phyloP scores from a whole-genome alignment of 177 flowering plant genomes.

The Telopea speciosissima region DNA sequence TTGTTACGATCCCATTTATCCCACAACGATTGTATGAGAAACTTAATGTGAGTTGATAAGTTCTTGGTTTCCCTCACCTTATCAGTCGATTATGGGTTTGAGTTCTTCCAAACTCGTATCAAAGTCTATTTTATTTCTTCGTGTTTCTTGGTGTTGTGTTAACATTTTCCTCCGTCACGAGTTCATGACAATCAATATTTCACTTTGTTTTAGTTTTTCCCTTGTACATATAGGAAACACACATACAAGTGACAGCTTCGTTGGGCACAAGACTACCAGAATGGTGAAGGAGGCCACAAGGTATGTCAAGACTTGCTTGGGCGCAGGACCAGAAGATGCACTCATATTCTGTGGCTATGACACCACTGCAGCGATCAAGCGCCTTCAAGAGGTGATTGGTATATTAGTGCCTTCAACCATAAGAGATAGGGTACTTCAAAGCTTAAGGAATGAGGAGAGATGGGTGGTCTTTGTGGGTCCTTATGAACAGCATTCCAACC shows the following conservation, averaged over 20 bases:
- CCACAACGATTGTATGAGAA: no score
- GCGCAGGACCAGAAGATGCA: constrained; percentile 46
- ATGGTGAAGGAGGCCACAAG: constrained; percentile 47
- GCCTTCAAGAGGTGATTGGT: constrained; percentile 78
- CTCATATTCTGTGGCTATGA: constrained; percentile 72
- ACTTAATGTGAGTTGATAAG: no score
- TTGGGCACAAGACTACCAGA: constrained; percentile 30
- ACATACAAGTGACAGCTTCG: constrained; percentile 38
- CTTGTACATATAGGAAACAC: constrained; percentile 57
- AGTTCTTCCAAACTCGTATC: no score
- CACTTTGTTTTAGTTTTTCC: no score
- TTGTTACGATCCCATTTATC: no score
- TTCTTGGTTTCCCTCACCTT: no score
- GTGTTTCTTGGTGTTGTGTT: no score
- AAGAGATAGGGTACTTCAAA: constrained; percentile 33
- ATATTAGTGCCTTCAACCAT: constrained; percentile 44
- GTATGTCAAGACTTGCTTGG: constrained; percentile 59
- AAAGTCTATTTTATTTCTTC: no score
- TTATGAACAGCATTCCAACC: constrained; percentile 67
- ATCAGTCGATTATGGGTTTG: no score
- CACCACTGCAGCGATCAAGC: constrained; percentile 59
- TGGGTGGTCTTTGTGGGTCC: constrained; percentile 88
- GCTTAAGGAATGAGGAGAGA: constrained; percentile 43
- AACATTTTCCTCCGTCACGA: no score
- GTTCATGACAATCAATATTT: no score